Conservation (phyloP, 2,329 filamentous ascomycete species). For the Fusarium pseudonygamai region DNA sequence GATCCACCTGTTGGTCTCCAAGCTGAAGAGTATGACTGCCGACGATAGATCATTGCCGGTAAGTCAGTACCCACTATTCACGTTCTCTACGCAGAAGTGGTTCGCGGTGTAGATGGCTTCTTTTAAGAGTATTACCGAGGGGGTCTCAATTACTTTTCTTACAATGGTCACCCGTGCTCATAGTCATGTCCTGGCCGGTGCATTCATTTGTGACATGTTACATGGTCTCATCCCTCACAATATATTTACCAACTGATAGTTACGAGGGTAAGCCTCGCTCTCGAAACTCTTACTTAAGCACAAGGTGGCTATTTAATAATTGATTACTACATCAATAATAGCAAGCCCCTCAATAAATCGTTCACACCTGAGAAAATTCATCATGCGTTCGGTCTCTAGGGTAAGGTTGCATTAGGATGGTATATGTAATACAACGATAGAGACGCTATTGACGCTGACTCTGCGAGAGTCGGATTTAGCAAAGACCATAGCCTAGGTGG, state of each 20-base stretch:
- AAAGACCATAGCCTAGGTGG: background rate
- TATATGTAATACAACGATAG: background rate
- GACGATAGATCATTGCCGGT: background rate
- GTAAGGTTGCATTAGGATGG: background rate
- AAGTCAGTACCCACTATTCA: background rate
- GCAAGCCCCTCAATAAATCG: background rate
- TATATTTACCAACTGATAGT: background rate
- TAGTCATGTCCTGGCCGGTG: background rate
- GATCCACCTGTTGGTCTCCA: conserved; percentile 2
- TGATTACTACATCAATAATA: background rate
- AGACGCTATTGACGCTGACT: background rate
- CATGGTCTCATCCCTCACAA: background rate
- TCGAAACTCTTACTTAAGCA: background rate
- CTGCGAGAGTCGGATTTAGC: background rate
- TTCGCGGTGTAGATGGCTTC: background rate
- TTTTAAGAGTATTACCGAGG: background rate
- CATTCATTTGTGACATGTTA: no score
- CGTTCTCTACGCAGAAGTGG: background rate
- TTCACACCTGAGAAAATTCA: background rate
- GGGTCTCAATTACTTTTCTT: background rate
- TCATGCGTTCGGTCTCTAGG: background rate
- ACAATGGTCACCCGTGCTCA: background rate
- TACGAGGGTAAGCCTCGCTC: background rate
- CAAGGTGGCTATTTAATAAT: background rate
- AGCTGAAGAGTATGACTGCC: background rate